Evolutionary conservation across 495 filamentous ascomycete genomes (phyloP).

Genomic region (Entonaema liquescens): DNA sequence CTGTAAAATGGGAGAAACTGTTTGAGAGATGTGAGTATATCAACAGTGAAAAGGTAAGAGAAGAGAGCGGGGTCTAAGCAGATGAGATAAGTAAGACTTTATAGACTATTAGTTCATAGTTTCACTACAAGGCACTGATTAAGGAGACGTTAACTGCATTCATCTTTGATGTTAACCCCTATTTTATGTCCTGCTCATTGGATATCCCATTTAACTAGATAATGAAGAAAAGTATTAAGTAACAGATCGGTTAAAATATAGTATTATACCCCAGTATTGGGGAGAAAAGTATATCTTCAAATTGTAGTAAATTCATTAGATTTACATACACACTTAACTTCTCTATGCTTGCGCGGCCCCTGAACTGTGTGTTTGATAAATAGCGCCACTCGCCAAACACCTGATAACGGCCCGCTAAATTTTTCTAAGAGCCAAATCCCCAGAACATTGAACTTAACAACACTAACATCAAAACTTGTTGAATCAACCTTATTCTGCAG

Average conservation of each 20-base stretch:
- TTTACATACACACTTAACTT: not conserved
- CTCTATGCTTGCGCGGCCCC: not conserved
- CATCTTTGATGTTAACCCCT: too few relatives aligned
- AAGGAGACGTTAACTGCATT: too few relatives aligned
- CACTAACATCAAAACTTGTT: not conserved
- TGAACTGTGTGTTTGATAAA: not conserved
- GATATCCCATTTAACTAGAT: too few relatives aligned
- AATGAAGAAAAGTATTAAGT: too few relatives aligned
- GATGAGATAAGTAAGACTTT: not conserved
- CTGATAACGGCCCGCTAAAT: not conserved
- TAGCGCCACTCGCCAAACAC: not conserved
- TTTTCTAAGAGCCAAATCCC: not conserved
- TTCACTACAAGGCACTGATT: too few relatives aligned
- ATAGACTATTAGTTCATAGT: too few relatives aligned
- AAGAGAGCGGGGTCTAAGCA: not conserved
- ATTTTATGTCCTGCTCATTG: too few relatives aligned
- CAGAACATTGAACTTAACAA: not conserved
- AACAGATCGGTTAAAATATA: too few relatives aligned
- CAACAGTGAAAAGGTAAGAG: slow-evolving; percentile 21
- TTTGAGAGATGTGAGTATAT: slow-evolving; percentile 27
- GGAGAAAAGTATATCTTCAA: not conserved
- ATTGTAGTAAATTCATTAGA: not conserved
- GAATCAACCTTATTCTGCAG: not conserved
- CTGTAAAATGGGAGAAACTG: slow-evolving; percentile 17
- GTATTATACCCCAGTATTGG: too few relatives aligned